phyloP scores from a whole-genome alignment of 2,329 filamentous ascomycete species.

The Teratosphaeria gauchensis region DNA sequence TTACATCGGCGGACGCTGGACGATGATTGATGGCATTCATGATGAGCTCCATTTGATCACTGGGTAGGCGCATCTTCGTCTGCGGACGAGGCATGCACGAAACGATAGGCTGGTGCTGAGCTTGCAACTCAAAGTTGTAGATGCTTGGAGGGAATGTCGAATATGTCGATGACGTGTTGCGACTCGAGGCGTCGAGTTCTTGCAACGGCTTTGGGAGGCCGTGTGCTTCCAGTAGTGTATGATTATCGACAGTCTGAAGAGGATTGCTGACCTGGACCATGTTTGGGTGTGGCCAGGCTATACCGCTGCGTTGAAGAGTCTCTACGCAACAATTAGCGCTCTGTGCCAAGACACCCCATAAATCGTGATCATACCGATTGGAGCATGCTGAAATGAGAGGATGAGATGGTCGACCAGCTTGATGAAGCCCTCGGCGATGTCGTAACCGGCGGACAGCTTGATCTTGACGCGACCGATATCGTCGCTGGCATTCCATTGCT shows the following conservation, averaged over 20 bases:
- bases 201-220: not conserved
- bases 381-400: constrained; percentile 81
- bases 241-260: not conserved
- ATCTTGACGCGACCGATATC: constrained; percentile 66
- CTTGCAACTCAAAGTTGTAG: constrained; percentile 1
- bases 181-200: not conserved
- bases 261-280: constrained; percentile 50
- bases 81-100: not conserved
- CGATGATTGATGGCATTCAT: constrained; percentile 11
- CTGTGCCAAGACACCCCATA: not conserved
- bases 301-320: constrained; percentile 60
- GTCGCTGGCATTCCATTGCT: constrained; percentile 62
- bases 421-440: constrained; percentile 40
- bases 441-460: constrained; percentile 63
- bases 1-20: not conserved
- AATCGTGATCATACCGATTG: constrained; percentile 45
- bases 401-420: constrained; percentile 61
- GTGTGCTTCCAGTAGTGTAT: not conserved
- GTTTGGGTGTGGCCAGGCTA: constrained; percentile 67
- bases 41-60: constrained; percentile 20
- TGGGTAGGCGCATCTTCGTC: constrained; percentile 15
- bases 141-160: constrained; percentile 1
- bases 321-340: constrained; percentile 37
- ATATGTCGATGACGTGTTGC: constrained; percentile 5
- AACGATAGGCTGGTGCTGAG: not conserved